These are phyloP conservation scores for Penstemon newberryi DNA, from an alignment of 257 asterid species.

Conservation along the genomic window DNA sequence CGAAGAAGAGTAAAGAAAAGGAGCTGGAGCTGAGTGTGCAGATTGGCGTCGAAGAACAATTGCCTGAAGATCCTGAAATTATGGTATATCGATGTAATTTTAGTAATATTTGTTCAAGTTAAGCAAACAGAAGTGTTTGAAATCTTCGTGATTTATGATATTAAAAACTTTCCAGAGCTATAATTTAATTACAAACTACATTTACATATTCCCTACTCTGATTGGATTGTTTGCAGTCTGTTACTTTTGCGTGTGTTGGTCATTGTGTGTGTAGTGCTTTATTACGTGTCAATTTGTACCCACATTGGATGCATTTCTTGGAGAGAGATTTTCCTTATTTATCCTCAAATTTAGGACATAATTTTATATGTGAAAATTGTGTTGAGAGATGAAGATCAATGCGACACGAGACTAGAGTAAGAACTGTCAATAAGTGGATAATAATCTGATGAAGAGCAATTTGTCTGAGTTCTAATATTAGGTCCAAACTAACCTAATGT, in stretches of 20 bases:
- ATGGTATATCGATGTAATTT: conserved; percentile 39
- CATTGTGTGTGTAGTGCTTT: background rate
- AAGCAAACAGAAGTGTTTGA: background rate
- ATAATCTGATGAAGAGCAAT: too few relatives aligned
- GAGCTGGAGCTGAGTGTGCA: conserved; percentile 80
- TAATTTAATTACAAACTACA: too few relatives aligned
- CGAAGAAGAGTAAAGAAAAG: conserved; percentile 57
- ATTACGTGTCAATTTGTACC: background rate
- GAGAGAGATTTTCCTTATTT: background rate
- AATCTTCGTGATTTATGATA: background rate
- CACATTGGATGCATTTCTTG: background rate
- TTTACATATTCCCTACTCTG: background rate
- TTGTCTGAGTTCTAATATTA: background rate
- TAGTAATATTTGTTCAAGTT: background rate
- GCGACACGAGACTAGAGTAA: conserved; percentile 16
- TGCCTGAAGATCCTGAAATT: conserved; percentile 94
- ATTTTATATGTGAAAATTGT: background rate
- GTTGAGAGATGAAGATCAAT: background rate
- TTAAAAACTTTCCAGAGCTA: background rate
- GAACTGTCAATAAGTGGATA: too few relatives aligned
- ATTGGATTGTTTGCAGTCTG: background rate
- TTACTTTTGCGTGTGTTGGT: background rate
- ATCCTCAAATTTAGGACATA: background rate
- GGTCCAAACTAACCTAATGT: background rate
- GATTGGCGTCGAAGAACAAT: conserved; percentile 76